phyloP scores from a whole-genome alignment of 129 eudicot species.

The Pulicaria dysenterica region DNA sequence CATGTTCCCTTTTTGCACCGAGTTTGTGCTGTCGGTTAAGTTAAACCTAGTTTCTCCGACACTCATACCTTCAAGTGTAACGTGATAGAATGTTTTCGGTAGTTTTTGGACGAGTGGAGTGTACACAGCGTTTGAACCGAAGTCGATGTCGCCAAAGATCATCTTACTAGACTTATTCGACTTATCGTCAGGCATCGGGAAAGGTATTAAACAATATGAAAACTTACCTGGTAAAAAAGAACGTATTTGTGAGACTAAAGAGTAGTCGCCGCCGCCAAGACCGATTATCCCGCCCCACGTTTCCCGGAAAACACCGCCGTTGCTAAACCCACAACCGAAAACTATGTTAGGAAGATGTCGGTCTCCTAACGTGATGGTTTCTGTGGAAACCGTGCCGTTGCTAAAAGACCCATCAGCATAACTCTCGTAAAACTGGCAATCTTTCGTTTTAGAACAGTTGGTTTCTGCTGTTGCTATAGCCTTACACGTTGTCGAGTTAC shows the following conservation, averaged over 20 bases:
- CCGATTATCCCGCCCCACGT: slow-evolving; percentile 36
- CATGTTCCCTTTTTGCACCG: slow-evolving; percentile 46
- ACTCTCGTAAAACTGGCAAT: slow-evolving; percentile 25
- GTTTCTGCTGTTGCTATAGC: neutral
- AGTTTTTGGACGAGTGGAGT: slow-evolving; percentile 28
- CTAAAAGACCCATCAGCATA: slow-evolving; percentile 40
- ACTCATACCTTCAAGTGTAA: slow-evolving; percentile 29
- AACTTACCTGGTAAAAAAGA: slow-evolving; percentile 17
- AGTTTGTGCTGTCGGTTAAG: neutral
- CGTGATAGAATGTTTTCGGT: slow-evolving; percentile 29
- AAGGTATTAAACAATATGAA: slow-evolving; percentile 40
- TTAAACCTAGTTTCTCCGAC: slow-evolving; percentile 16
- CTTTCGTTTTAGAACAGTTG: neutral
- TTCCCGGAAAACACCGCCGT: slow-evolving; percentile 11
- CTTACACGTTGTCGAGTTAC: slow-evolving; percentile 18
- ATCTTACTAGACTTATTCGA: slow-evolving; percentile 38
- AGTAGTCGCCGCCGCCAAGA: slow-evolving; percentile 42
- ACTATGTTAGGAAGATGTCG: slow-evolving; percentile 1
- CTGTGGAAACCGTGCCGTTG: slow-evolving; percentile 32
- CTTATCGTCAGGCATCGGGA: neutral
- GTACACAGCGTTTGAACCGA: slow-evolving; percentile 32
- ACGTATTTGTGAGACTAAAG: slow-evolving; percentile 37
- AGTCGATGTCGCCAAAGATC: slow-evolving; percentile 34
- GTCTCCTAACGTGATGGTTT: slow-evolving; percentile 31
- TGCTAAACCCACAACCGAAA: slow-evolving; percentile 38